These are phyloP conservation scores for Encephalitozoon cuniculi DNA, from an alignment of 371 early-diverging fungal species.

Conservation along the genomic window DNA sequence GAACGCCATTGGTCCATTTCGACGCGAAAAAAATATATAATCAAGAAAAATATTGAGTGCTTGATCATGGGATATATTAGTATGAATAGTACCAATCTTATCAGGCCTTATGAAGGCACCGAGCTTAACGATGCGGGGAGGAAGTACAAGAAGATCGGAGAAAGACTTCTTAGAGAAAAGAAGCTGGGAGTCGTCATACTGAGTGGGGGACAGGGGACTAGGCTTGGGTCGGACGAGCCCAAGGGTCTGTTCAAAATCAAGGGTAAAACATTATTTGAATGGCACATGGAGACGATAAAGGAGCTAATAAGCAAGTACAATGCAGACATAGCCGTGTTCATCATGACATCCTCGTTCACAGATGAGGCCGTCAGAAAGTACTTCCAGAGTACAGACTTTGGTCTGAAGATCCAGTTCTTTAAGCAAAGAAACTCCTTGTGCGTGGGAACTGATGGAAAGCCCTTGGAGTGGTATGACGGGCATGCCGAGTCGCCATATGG, in stretches of 20 bases:
- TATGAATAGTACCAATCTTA: neutral
- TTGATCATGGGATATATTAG: conserved; percentile 5
- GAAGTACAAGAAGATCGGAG: conserved; percentile 2
- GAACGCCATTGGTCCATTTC: neutral
- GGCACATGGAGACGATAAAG: conserved; percentile 40
- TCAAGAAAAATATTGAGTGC: neutral
- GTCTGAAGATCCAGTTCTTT: conserved; percentile 48
- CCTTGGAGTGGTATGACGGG: neutral
- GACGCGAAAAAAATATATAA: conserved; percentile 6
- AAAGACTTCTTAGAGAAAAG: conserved; percentile 1
- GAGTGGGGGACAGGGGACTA: conserved; percentile 58
- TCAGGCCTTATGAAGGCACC: neutral
- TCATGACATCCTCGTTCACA: conserved; percentile 57
- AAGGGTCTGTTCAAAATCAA: conserved; percentile 56
- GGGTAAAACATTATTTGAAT: conserved; percentile 48
- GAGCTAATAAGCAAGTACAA: conserved; percentile 23
- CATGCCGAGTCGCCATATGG: conserved; percentile 48
- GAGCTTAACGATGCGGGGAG: neutral
- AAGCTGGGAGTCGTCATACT: conserved; percentile 52
- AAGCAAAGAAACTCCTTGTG: conserved; percentile 50
- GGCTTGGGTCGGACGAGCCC: conserved; percentile 53
- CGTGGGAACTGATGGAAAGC: conserved; percentile 20
- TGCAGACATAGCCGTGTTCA: conserved; percentile 34
- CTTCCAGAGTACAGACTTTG: conserved; percentile 38
- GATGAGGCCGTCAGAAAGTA: conserved; percentile 45